Evolutionary conservation across 2,329 filamentous ascomycete genomes (phyloP).

Genomic region (Cryoendolithus antarcticus): DNA sequence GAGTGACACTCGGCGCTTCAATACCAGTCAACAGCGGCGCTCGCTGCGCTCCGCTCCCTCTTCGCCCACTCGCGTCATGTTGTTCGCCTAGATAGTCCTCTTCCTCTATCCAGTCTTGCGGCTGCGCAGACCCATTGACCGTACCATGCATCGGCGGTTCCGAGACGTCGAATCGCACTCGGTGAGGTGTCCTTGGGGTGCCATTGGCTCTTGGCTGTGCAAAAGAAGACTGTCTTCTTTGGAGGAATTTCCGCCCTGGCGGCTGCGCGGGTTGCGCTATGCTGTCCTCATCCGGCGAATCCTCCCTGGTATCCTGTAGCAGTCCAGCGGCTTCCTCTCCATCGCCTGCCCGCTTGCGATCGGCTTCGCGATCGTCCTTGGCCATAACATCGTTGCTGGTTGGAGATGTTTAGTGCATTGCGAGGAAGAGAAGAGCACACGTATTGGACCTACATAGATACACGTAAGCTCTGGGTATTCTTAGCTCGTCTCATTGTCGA

Average conservation of each 20-base stretch:
- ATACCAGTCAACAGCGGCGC: conserved; percentile 69
- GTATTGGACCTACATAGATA: no score
- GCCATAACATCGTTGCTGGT: conserved; percentile 24
- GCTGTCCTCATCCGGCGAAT: conserved; percentile 15
- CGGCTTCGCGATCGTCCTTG: conserved; percentile 18
- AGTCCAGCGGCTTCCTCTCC: conserved; percentile 18
- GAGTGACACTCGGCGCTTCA: conserved; percentile 65
- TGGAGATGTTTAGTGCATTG: no score
- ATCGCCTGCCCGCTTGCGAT: conserved; percentile 10
- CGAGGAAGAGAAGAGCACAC: no score
- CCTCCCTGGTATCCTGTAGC: conserved; percentile 15
- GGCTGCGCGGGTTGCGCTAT: conserved; percentile 10
- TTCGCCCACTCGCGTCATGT: conserved; percentile 19
- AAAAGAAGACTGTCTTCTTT: conserved; percentile 28
- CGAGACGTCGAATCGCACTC: conserved; percentile 59
- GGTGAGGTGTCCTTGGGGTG: conserved; percentile 53
- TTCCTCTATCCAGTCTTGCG: conserved; percentile 40
- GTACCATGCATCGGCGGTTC: conserved; percentile 17
- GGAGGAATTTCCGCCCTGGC: conserved; percentile 5
- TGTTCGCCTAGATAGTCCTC: conserved; percentile 45
- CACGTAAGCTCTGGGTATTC: no score
- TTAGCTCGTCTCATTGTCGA: no score
- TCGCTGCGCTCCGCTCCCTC: conserved; percentile 36
- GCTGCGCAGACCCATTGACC: conserved; percentile 12
- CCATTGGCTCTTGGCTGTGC: conserved; percentile 35